Conservation (phyloP, 129 eudicot species). For the Saussurea involucrata region DNA sequence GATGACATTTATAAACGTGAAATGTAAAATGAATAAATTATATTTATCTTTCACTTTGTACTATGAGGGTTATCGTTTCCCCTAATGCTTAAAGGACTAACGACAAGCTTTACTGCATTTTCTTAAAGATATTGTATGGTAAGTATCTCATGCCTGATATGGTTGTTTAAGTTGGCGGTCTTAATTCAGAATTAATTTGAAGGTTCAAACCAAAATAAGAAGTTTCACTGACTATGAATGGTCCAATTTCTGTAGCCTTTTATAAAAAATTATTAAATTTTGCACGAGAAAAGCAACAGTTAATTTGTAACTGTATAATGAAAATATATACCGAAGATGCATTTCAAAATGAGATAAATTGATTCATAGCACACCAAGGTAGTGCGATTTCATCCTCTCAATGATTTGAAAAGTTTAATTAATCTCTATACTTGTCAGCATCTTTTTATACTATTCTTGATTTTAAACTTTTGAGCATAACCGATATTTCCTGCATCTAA, state of each 20-base stretch:
- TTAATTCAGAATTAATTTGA: not conserved
- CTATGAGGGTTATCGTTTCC: not conserved
- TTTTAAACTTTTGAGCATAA: slow-evolving; percentile 8
- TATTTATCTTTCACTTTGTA: not conserved
- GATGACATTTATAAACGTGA: not conserved
- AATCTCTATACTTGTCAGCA: not conserved
- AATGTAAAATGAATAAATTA: not conserved
- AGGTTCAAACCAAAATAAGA: not conserved
- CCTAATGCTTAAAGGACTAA: not conserved
- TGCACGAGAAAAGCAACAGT: not conserved
- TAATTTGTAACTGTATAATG: not conserved
- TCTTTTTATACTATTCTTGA: not conserved
- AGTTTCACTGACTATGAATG: not conserved
- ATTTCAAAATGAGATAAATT: not conserved
- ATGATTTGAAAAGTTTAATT: not conserved
- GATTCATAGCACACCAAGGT: not conserved
- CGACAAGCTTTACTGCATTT: not conserved
- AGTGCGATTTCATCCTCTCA: not conserved
- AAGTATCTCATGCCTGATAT: not conserved
- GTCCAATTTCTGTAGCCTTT: not conserved
- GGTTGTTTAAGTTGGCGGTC: not conserved
- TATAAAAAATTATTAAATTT: not conserved
- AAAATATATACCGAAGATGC: not conserved
- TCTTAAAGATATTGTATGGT: not conserved
- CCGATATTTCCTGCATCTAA: slow-evolving; percentile 6